Evolutionary conservation across 192 early-diverging fungal species (phyloP), one percentile per base, ranked within the genome.

Genomic region (Funneliformis mosseae): DNA sequence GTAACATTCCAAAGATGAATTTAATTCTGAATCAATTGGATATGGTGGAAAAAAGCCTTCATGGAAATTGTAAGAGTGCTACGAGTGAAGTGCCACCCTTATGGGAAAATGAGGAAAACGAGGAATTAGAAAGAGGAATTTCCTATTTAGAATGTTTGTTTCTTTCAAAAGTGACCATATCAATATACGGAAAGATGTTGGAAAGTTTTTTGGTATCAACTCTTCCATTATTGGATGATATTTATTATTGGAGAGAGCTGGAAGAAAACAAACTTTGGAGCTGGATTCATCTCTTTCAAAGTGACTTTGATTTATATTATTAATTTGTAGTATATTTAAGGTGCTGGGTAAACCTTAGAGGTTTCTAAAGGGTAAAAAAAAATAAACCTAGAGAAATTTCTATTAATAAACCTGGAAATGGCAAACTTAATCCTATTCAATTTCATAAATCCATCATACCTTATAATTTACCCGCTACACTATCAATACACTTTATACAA

Each of bases 171-270:
- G 83, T 85, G n/a, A 85, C 84, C 0, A 60, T 88, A 8, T 88
- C 86, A 3, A 83, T 92, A 21, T 90, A 94, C 71, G 91, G 88
- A 3, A 87, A 87, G 28, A 77, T 90, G 0, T 81, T 92, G 14
- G 84, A 86, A 41, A 85, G 84, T 12, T 86, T 94, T 11, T 80
- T 94, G 41, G 85, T 89, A 25, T 81, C 88, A 0, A 90, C 88
- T 18, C 80, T 94, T 64, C 92, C 92, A 8, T 66, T 93, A 43
- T 86, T 89, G 3, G 84, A 86, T 25, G 88, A 91, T 55, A 89
- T 93, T 55, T 81, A 90, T 60, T 94, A 93, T 79, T 94, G 93
- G 93, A 85, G 88, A 62, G 79, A 86, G 0, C 83, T 90, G 41
- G 84, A 86, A 45, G 86, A 86, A 41, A 88, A 84, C 38, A 68